Base-by-base conservation (phyloP, 352 stramenopile species). In the Phytophthora nicotianae region DNA sequence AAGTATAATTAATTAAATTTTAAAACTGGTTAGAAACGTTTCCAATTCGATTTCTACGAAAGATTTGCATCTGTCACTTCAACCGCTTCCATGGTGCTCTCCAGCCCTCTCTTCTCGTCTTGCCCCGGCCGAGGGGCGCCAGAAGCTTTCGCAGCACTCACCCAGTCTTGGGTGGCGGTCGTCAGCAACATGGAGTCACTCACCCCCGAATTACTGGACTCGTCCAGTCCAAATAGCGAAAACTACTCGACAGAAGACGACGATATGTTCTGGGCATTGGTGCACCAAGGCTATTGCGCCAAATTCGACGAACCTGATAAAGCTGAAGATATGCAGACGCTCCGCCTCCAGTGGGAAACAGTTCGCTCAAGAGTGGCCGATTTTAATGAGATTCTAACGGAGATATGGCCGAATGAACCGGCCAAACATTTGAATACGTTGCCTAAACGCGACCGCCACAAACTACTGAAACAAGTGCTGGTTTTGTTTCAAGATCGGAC, bases 231-330 rank as follows among this genome's bases (percentile, higher is more conserved):
- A 21, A 45, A 7, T 21, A 58, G 38, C 19, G 32, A 23, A 33
- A 50, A 47, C 1, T 57, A 63, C 26, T 63, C 56, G 10, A 14
- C 14, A 2, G 56, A 63, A 33, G 49, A 48, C n/a, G 56, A 32
- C 14, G 47, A 51, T 8, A 26, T 50, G 24, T 63, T 63, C 37
- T 63, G 56, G 56, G 38, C 42, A 23, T n/a, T 53, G 23, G 55
- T 62, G 55, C 43, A 50, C 19, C 55, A 62, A 17, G 43, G 47
- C 17, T 64, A 51, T 29, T 49, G 26, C 24, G 56, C 56, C 8
- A 50, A 50, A 29, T 56, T 43, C 9, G 2, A 9, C 2, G 1
- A 37, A 2, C 32, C 43, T 8, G 23, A 14, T 33, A 35, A 49
- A 24, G 32, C 23, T 14, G 27, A 42, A 35, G 29, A 45, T 19